phyloP scores from a whole-genome alignment of 352 stramenopile genomes.

The Pythium utonaiense region DNA sequence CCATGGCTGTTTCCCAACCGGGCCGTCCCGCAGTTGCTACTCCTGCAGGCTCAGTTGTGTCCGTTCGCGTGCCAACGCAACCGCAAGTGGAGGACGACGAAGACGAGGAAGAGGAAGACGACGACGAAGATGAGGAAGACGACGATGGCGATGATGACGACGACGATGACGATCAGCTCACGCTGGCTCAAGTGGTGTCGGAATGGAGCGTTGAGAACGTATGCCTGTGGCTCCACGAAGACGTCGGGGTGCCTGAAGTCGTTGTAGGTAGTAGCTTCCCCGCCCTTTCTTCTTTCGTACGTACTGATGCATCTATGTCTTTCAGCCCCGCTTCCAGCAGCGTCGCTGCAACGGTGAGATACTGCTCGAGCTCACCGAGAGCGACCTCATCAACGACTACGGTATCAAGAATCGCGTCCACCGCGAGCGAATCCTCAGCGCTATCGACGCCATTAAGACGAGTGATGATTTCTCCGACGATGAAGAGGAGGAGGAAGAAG shows the following conservation, averaged over 20 bases:
- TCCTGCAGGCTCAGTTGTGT: background rate
- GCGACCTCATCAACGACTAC: constrained; percentile 75
- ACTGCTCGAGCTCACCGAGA: constrained; percentile 67
- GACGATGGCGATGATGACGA: constrained; percentile 48
- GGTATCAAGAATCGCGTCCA: constrained; percentile 60
- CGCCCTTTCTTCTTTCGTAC: background rate
- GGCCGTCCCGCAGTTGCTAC: background rate
- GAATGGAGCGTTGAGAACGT: constrained; percentile 84
- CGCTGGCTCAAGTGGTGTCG: constrained; percentile 67
- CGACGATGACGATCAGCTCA: constrained; percentile 51
- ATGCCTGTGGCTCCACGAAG: constrained; percentile 75
- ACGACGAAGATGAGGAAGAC: constrained; percentile 35
- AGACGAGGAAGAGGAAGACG: constrained; percentile 18
- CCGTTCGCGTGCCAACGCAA: background rate
- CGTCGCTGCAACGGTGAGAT: constrained; percentile 64
- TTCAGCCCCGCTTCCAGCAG: constrained; percentile 61
- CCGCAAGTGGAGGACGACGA: constrained; percentile 19
- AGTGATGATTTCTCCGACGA: constrained; percentile 64
- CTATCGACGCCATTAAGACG: constrained; percentile 75
- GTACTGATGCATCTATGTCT: background rate
- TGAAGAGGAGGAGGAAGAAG: constrained; percentile 44
- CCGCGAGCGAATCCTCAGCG: constrained; percentile 67
- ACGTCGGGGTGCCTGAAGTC: constrained; percentile 64
- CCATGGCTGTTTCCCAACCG: background rate
- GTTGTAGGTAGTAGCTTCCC: constrained; percentile 37